phyloP scores from a whole-genome alignment of 805 yeast species.

The Nakazawaea molendinolei region DNA sequence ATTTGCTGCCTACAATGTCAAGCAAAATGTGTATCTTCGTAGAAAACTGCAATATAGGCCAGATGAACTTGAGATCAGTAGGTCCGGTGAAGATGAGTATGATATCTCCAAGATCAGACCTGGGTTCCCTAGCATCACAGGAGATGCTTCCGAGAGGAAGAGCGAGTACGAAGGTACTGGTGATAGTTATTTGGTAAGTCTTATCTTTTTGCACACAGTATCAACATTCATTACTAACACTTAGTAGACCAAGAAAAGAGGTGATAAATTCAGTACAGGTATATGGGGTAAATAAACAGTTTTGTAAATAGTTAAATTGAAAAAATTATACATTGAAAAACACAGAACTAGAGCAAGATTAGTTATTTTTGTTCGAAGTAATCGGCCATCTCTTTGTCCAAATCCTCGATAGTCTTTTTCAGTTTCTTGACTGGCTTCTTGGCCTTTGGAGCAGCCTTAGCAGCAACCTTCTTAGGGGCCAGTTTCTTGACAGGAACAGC shows the following conservation, averaged over 20 bases:
- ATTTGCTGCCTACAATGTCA: conserved; percentile 27
- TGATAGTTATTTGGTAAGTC: conserved; percentile 44
- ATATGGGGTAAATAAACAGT: conserved; percentile 10
- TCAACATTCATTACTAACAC: conserved; percentile 3
- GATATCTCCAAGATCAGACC: conserved; percentile 39
- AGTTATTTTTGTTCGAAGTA: conserved; percentile 54
- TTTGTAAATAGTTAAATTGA: conserved; percentile 1
- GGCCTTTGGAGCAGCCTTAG: conserved; percentile 19
- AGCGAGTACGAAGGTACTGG: conserved; percentile 69
- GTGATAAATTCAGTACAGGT: conserved; percentile 26
- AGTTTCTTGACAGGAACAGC: conserved; percentile 34
- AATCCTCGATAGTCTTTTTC: conserved; percentile 80
- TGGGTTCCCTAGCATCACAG: conserved; percentile 42
- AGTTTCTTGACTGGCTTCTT: conserved; percentile 41
- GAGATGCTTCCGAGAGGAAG: conserved; percentile 35
- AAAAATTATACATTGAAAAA: neutral
- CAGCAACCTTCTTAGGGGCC: conserved; percentile 22
- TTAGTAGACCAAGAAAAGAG: conserved; percentile 24
- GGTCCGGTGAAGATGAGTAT: conserved; percentile 23
- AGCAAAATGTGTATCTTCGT: conserved; percentile 28
- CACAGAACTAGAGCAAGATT: conserved; percentile 1
- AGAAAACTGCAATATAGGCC: conserved; percentile 26
- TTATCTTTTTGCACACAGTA: no score
- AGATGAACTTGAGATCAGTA: conserved; percentile 26
- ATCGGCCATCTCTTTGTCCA: conserved; percentile 97